These are phyloP conservation scores for Vaccinium corymbosum DNA, from an alignment of 148 eudicot species.

Conservation along the genomic window DNA sequence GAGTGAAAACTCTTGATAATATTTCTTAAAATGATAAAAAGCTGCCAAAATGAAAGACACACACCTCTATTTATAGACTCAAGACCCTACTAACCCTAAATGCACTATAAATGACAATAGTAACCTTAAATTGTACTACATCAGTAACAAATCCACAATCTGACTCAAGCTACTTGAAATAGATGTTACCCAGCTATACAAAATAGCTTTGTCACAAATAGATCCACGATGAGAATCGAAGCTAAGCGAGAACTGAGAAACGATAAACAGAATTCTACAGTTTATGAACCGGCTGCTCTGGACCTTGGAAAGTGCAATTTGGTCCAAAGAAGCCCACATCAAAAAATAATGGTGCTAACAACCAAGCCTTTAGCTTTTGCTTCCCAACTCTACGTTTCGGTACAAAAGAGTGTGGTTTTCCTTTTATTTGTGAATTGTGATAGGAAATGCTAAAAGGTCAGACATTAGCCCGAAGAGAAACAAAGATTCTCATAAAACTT, in stretches of 20 bases:
- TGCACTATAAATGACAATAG: too few species aligned
- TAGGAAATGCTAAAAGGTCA: neutral
- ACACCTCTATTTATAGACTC: too few species aligned
- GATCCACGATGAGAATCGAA: neutral
- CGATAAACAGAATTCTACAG: neutral
- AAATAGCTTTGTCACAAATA: neutral
- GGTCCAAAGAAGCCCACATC: conserved; percentile 8
- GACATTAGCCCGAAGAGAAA: neutral
- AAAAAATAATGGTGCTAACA: neutral
- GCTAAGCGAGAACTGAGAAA: neutral
- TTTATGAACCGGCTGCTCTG: neutral
- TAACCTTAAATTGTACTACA: too few species aligned
- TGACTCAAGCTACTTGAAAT: neutral
- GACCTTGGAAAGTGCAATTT: neutral
- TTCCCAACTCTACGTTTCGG: neutral
- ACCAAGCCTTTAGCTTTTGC: neutral
- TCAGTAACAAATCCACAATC: neutral
- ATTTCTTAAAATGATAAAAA: too few species aligned
- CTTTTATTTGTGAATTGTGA: neutral
- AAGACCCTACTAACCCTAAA: too few species aligned
- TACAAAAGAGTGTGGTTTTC: neutral
- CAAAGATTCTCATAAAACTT: neutral
- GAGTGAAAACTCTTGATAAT: too few species aligned
- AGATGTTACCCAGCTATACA: neutral
- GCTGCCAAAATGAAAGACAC: too few species aligned